Percentiles rank a stretch among this genome's conserved stretches.
These are phyloP conservation scores for Rhamnella rubrinervis DNA, from an alignment of 331 rosid genomes.

Conservation along the genomic window DNA sequence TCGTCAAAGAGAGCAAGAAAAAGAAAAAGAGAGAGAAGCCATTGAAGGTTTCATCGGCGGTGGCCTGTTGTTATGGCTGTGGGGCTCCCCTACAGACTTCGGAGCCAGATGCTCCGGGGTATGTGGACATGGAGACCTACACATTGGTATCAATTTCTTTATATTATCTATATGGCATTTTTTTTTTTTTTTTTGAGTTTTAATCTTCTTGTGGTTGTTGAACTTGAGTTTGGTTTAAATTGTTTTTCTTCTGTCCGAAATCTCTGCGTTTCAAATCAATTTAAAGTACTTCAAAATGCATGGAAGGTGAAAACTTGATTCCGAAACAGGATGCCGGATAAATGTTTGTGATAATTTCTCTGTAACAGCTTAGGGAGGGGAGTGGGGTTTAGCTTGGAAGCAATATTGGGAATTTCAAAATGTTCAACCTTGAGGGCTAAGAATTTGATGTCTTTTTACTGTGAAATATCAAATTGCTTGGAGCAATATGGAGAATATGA, in stretches of 20 bases:
- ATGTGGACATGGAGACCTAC: constrained; percentile 60
- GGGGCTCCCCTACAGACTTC: constrained; percentile 89
- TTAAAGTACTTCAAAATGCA: neutral
- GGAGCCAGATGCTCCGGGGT: constrained; percentile 76
- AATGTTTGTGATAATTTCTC: neutral
- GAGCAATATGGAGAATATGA: neutral
- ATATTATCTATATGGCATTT: neutral
- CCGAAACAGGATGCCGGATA: neutral
- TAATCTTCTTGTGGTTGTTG: neutral
- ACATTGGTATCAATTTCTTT: constrained; percentile 41
- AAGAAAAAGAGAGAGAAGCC: constrained; percentile 44
- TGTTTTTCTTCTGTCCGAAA: too few relatives aligned
- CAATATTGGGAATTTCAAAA: too few relatives aligned
- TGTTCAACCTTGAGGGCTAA: too few relatives aligned
- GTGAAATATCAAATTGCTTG: neutral
- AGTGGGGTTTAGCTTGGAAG: too few relatives aligned
- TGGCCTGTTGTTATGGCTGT: constrained; percentile 76
- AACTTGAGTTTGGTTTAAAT: neutral
- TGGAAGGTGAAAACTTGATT: neutral
- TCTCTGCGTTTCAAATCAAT: neutral
- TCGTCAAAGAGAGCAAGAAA: constrained; percentile 50
- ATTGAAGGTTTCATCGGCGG: constrained; percentile 39
- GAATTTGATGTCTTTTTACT: too few relatives aligned
- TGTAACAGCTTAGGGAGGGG: too few relatives aligned
- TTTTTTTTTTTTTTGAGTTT: neutral